Percentiles rank a stretch among this genome's conserved stretches.
These are phyloP conservation scores for Drechslerella coelobrocha DNA, from an alignment of 2,329 filamentous ascomycete genomes.

Conservation along the genomic window DNA sequence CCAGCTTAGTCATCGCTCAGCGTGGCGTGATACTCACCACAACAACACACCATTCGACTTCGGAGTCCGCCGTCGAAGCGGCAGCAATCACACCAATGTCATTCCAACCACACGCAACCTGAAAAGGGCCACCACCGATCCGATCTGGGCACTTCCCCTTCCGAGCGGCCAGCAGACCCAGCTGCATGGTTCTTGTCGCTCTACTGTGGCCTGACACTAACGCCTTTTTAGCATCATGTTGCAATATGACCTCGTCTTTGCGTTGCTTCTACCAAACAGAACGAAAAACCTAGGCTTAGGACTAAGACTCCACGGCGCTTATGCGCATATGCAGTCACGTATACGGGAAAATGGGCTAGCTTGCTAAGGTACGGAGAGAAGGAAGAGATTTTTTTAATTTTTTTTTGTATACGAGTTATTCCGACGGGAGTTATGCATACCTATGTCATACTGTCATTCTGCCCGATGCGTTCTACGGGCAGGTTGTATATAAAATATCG, in stretches of 20 bases:
- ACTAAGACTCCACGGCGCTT: too few relatives aligned
- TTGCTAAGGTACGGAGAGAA: too few relatives aligned
- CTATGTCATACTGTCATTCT: too few relatives aligned
- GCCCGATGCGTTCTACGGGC: neutral
- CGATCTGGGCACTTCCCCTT: conserved; percentile 1
- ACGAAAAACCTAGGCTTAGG: too few relatives aligned
- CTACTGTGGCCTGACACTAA: conserved; percentile 46
- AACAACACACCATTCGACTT: conserved; percentile 27
- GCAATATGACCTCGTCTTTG: conserved; percentile 21
- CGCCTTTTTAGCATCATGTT: conserved; percentile 17
- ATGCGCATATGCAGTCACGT: too few relatives aligned
- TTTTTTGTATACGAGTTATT: conserved; percentile 43
- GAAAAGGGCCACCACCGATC: conserved; percentile 1
- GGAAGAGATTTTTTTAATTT: too few relatives aligned
- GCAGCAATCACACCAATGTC: conserved; percentile 42
- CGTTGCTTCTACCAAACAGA: conserved; percentile 5
- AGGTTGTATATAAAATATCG: conserved; percentile 36
- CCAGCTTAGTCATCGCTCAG: too few relatives aligned
- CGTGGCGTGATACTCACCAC: conserved; percentile 46
- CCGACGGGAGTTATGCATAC: conserved; percentile 16
- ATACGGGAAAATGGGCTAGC: too few relatives aligned
- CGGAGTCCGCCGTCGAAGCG: neutral
- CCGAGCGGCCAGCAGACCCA: conserved; percentile 6
- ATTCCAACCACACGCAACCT: conserved; percentile 38
- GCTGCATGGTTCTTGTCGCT: conserved; percentile 10